Evolutionary conservation across 73 alveolate genomes (phyloP).

Genomic region (Tetrahymena elliotti): DNA sequence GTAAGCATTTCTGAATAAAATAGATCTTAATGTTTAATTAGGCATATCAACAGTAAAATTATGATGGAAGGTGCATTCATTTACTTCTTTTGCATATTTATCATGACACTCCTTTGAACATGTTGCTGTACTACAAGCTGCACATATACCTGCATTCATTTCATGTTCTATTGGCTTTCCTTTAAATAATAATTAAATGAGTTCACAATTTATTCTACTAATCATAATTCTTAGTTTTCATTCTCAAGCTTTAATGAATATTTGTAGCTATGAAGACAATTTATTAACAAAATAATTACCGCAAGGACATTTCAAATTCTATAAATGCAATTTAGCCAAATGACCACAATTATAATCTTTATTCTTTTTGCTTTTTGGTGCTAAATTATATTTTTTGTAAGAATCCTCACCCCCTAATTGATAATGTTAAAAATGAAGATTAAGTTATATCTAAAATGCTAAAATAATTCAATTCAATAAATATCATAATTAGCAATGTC

Average conservation of each 20-base stretch:
- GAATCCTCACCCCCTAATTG: background rate
- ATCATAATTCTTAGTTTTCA: background rate
- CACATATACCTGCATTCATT: background rate
- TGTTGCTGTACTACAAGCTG: background rate
- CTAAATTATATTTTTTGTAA: background rate
- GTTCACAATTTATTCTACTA: background rate
- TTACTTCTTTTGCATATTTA: background rate
- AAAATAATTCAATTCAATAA: too few species aligned
- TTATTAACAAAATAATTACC: background rate
- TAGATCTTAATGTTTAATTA: background rate
- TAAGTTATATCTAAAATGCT: background rate
- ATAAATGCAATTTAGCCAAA: background rate
- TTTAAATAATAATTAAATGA: background rate
- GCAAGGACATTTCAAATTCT: background rate
- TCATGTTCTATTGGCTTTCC: background rate
- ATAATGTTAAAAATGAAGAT: background rate
- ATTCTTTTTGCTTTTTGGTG: background rate
- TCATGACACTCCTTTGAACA: background rate
- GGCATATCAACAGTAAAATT: background rate
- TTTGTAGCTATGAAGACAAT: too few species aligned
- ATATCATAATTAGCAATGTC: too few species aligned
- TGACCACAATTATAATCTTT: background rate
- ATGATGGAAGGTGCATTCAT: background rate
- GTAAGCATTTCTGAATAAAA: background rate
- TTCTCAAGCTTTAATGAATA: background rate